Evolutionary conservation across 2,329 filamentous ascomycete species (phyloP), one percentile per base, ranked within the genome.

Genomic region (Corniculantispora saksenae): DNA sequence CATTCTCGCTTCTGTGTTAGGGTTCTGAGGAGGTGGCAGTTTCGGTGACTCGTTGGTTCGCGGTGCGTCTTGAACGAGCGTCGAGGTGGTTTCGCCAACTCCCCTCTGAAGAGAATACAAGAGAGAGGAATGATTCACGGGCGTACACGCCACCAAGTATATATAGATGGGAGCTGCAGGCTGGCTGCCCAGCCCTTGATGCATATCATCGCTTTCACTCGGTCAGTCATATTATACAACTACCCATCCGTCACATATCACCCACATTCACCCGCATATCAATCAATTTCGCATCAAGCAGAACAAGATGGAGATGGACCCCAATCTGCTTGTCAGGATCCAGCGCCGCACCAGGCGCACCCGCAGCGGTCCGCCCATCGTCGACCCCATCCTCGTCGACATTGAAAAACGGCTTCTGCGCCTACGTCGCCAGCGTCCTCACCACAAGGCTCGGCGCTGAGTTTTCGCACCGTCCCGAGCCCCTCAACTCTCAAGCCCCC

Each of bases 371-470:
- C 48, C 61, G 25, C 45, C 51, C 53, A 45, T 45, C 23, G 45
- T 43, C 27, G 61, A 58, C n/a, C 53, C 61, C 7, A 32, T 64
- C 13, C 45, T 50, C 19, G 21, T 58, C 35, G 61, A 64, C 45
- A 64, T 64, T 35, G 43, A 64, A 17, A n/a, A 64, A 64, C 32
- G 61, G 43, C 29, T 64, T 64, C 15, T 58, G 53, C 40, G 54
- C 53, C 10, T 64, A 64, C 47, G 35, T 64, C 17, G 61, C 54
- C 12, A 58, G 45, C 47, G 25, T 45, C n/a, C 9, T 64, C n/a
- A 50, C 43, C 23, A 45, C 21, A 5, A 19, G 45, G 1, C 47
- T 58, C 10, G 61, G 53, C 19, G 17, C 61, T 7, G 27, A 23
- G 10, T 64, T 51, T 19, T 29, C 47, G 12, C 25, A 9, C 9